Base-by-base conservation (phyloP, 805 yeast species). In the Metschnikowia arizonensis region DNA sequence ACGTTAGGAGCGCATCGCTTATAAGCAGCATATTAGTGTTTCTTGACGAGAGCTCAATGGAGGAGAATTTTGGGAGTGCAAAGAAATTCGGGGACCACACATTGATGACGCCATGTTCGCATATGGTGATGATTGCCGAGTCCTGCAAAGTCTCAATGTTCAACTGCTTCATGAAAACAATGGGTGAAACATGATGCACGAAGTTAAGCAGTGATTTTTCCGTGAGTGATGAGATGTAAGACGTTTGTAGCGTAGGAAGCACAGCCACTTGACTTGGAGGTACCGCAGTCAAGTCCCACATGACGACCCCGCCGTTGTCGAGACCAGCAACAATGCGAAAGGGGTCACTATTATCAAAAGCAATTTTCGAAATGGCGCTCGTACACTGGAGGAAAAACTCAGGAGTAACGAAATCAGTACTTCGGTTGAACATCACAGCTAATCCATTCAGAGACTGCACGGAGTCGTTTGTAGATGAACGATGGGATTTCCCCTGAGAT, bases 321-420 rank as follows among this genome's bases (percentile, higher is more conserved):
- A 78, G 66, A 0, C 83, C 79, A 0, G 73, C 82, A 23, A 76
- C 57, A 1, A 81, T 60, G 41, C 69, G 64, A 40, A 66, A 63
- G 1, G 74, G 58, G 18, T 66, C 62, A 12, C 58, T 49, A 9
- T 55, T 55, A 25, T 76, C 73, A 47, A 79, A 77, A 45, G 64
- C 66, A 8, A 74, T 65, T 5, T 54, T 47, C 1, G 66, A 48
- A 5, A 79, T 65, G 12, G 63, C 56, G 1, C 81, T 63, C 8
- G 71, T 60, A 33, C 77, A 64, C 10, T 64, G 62, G 11, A 76
- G 62, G 33, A 67, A 66, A 47, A 63, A 64, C 53, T 70, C 81
- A 35, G 59, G 76, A 47, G 49, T 41, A 4, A 45, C 23, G 4
- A 42, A 36, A 48, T 40, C 38, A 40, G 34, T 36, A n/a, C 42